These are phyloP conservation scores for Lichtheimia corymbifera DNA, from an alignment of 371 early-diverging fungal species.

Conservation along the genomic window DNA sequence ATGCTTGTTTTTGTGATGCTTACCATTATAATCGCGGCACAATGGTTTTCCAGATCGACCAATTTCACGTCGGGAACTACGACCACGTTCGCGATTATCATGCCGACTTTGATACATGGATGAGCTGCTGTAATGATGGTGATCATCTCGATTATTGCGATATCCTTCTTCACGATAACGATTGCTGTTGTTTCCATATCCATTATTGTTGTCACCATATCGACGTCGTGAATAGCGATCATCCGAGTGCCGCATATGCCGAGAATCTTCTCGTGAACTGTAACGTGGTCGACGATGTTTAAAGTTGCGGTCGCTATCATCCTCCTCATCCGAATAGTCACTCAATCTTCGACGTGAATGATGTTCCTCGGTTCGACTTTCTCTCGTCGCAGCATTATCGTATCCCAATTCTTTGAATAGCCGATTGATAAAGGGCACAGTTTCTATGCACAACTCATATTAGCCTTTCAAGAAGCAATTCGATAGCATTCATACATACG, in stretches of 20 bases:
- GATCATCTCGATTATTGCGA: constrained; percentile 16
- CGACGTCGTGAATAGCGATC: constrained; percentile 30
- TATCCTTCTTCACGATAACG: constrained; percentile 16
- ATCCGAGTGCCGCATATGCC: constrained; percentile 9
- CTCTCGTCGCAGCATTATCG: constrained; percentile 25
- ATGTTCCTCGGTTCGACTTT: constrained; percentile 7
- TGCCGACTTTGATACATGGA: constrained; percentile 24
- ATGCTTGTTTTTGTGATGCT: neutral
- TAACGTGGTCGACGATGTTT: constrained; percentile 69
- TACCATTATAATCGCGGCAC: constrained; percentile 81
- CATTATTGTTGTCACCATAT: constrained; percentile 20
- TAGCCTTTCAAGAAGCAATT: neutral
- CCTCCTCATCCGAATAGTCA: constrained; percentile 62
- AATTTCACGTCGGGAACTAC: constrained; percentile 40
- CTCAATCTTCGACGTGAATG: constrained; percentile 20
- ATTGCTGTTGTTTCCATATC: constrained; percentile 13
- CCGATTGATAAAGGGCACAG: constrained; percentile 62
- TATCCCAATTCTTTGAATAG: constrained; percentile 53
- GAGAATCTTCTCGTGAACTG: constrained; percentile 36
- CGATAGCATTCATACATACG: constrained; percentile 37
- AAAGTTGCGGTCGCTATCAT: constrained; percentile 72
- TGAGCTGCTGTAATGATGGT: constrained; percentile 22
- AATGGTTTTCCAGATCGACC: constrained; percentile 35
- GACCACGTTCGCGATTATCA: constrained; percentile 21
- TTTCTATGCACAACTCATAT: constrained; percentile 47